Conservation (phyloP, 2,329 filamentous ascomycete genomes). For the Pseudogymnoascus sp. region DNA sequence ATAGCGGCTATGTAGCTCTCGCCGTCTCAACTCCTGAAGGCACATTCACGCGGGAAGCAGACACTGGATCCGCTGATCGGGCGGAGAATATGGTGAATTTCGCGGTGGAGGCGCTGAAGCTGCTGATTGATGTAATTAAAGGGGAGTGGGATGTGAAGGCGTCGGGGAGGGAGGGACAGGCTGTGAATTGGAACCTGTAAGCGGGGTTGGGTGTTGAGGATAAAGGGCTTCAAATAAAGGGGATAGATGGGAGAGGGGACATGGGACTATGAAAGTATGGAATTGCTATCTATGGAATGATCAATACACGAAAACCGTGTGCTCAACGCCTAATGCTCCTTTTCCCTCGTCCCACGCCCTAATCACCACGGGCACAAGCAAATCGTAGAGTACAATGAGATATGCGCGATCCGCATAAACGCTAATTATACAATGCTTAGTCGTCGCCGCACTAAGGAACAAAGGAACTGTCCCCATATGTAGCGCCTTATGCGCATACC, state of each 20-base stretch:
- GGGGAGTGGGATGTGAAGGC: conserved; percentile 18
- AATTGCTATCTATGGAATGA: not conserved
- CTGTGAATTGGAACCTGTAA: not conserved
- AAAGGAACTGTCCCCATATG: not conserved
- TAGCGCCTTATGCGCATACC: not conserved
- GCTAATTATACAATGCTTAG: not conserved
- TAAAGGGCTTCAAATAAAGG: not conserved
- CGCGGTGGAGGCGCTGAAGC: conserved; percentile 48
- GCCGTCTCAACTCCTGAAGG: conserved; percentile 50
- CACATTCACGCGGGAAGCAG: conserved; percentile 45
- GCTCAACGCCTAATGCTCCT: not conserved
- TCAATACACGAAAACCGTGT: not conserved
- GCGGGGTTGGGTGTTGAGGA: not conserved
- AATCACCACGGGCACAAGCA: not conserved
- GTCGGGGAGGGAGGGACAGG: not conserved
- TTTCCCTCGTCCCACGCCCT: not conserved
- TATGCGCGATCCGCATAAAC: not conserved
- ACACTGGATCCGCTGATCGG: conserved; percentile 47
- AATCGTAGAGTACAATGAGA: not conserved
- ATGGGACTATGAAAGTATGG: not conserved
- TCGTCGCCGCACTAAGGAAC: not conserved
- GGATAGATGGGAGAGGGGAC: not conserved
- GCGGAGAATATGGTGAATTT: conserved; percentile 58
- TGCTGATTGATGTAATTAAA: conserved; percentile 49
- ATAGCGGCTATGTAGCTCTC: conserved; percentile 54